phyloP scores from a whole-genome alignment of 345 rosid species.

The Balakata baccata region DNA sequence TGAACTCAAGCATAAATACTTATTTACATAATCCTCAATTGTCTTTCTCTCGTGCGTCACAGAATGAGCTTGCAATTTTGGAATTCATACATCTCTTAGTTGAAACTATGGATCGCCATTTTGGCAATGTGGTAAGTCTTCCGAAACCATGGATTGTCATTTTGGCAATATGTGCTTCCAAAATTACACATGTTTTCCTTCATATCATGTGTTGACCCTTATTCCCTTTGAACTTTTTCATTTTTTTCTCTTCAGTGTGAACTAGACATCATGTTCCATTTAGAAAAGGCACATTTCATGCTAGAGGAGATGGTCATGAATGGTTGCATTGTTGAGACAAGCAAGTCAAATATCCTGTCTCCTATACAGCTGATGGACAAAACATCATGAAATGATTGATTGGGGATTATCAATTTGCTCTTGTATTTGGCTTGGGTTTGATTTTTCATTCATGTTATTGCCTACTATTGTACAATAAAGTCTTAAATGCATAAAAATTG shows the following conservation, averaged over 20 bases:
- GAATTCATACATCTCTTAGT: conserved; percentile 94
- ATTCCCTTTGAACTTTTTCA: background rate
- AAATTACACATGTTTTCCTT: background rate
- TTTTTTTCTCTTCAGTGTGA: conserved; percentile 56
- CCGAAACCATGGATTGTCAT: background rate
- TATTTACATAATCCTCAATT: background rate
- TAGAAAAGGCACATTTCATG: conserved; percentile 99
- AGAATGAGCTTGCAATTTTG: conserved; percentile 91
- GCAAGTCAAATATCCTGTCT: conserved; percentile 72
- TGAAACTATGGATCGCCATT: conserved; percentile 97
- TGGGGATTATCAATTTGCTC: background rate
- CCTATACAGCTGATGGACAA: conserved; percentile 92
- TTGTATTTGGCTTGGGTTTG: background rate
- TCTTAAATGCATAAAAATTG: background rate
- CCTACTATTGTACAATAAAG: background rate
- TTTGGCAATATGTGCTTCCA: background rate
- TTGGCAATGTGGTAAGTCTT: conserved; percentile 87
- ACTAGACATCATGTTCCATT: conserved; percentile 96
- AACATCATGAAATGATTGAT: conserved; percentile 37
- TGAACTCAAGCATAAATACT: background rate
- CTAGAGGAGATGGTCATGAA: conserved; percentile 98
- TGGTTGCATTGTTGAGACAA: conserved; percentile 89
- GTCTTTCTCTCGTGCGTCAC: conserved; percentile 12
- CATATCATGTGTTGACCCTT: background rate
- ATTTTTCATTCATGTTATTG: background rate